Percentiles rank a stretch among this genome's conserved stretches.
Conservation (phyloP, 768 basidiomycete species). For the Cystofilobasidium ferigula region DNA sequence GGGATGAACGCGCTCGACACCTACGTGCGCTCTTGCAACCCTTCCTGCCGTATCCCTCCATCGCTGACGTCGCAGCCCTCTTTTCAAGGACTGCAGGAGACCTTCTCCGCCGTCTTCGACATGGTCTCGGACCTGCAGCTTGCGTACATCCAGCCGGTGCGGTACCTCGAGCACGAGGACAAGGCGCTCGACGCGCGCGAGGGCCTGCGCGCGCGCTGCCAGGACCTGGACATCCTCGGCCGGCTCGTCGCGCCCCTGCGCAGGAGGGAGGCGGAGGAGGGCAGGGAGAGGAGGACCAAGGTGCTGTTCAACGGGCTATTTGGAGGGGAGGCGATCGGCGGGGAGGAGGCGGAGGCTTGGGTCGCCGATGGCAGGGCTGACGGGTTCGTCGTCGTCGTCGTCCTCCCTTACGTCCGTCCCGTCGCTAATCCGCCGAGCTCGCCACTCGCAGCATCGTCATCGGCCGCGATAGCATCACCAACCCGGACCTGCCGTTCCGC, state of each 20-base stretch:
- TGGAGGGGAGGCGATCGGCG: neutral
- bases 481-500: conserved; percentile 5
- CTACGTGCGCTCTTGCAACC: too few relatives aligned
- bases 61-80: too few relatives aligned
- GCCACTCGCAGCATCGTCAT: neutral
- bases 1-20: too few relatives aligned
- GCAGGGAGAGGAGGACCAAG: neutral
- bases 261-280: neutral
- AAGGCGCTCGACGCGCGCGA: neutral
- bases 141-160: neutral
- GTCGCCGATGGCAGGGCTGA: neutral
- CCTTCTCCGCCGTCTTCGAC: too few relatives aligned
- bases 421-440: too few relatives aligned
- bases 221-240: neutral
- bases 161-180: neutral
- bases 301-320: neutral
- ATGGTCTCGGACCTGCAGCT: too few relatives aligned
- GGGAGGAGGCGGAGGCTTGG: neutral
- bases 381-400: neutral
- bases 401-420: too few relatives aligned
- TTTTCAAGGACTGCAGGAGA: neutral
- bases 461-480: neutral
- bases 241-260: neutral
- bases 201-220: neutral
- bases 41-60: too few relatives aligned